Evolutionary conservation across 495 filamentous ascomycete species (phyloP).

Genomic region (Penicillium malachiteum): DNA sequence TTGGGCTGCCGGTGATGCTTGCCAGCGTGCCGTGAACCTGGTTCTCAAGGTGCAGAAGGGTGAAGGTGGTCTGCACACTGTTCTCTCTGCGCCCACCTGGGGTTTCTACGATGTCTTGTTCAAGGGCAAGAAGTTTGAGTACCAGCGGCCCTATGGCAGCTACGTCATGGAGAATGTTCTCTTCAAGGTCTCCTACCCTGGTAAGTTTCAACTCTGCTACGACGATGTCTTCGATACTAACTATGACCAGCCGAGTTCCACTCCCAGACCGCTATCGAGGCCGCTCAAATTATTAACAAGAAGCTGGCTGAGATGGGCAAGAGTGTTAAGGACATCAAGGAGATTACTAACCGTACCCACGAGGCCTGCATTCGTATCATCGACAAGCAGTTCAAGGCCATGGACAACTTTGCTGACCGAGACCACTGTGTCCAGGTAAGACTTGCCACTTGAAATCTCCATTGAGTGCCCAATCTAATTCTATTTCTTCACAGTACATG

Average conservation of each 20-base stretch:
- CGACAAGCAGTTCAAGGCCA: constrained; percentile 99
- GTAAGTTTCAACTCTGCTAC: constrained; percentile 42
- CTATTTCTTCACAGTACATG: constrained; percentile 67
- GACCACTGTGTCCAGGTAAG: constrained; percentile 92
- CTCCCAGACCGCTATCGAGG: constrained; percentile 97
- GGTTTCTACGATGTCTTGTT: constrained; percentile 99
- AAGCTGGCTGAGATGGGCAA: constrained; percentile 83
- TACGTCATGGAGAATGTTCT: constrained; percentile 99
- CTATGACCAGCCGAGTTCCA: constrained; percentile 83
- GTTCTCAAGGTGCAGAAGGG: constrained; percentile 91
- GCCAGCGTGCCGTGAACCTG: constrained; percentile 93
- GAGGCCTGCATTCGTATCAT: constrained; percentile 98
- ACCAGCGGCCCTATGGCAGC: constrained; percentile 93
- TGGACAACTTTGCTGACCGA: constrained; percentile 99
- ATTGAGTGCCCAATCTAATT: not conserved
- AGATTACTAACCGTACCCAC: constrained; percentile 90
- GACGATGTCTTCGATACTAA: not conserved
- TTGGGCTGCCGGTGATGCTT: constrained; percentile 97
- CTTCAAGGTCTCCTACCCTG: constrained; percentile 98
- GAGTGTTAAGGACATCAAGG: constrained; percentile 91
- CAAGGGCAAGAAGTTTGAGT: constrained; percentile 91
- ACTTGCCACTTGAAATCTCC: not conserved
- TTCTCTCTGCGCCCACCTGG: constrained; percentile 91
- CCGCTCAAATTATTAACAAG: constrained; percentile 79
- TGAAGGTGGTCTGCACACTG: constrained; percentile 86